phyloP scores from a whole-genome alignment of 495 filamentous ascomycete genomes.

The Copromyces sp. region DNA sequence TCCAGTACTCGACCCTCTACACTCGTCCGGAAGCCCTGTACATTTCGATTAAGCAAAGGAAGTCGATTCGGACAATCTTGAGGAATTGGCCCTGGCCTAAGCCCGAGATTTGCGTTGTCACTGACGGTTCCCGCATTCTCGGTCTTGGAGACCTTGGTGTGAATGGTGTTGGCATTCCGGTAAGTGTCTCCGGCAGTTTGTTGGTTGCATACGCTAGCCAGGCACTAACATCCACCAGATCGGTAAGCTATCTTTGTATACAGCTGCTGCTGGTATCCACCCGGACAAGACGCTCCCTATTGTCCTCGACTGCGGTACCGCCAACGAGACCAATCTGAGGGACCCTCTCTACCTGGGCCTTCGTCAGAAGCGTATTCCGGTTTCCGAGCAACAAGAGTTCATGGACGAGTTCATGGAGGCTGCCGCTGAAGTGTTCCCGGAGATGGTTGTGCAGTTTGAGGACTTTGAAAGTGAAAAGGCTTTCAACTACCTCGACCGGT shows the following conservation, averaged over 20 bases:
- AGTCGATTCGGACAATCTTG: conserved; percentile 72
- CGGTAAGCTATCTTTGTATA: conserved; percentile 89
- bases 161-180: conserved; percentile 96
- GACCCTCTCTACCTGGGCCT: conserved; percentile 94
- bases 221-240: conserved; percentile 32
- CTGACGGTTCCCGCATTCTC: conserved; percentile 92
- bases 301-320: conserved; percentile 83
- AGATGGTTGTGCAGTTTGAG: conserved; percentile 95
- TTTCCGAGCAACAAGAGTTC: conserved; percentile 81
- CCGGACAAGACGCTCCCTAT: conserved; percentile 86
- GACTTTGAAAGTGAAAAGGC: conserved; percentile 92
- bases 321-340: conserved; percentile 76
- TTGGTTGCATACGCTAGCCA: not conserved
- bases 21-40: conserved; percentile 91
- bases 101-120: conserved; percentile 93
- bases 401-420: conserved; percentile 97
- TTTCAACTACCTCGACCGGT: conserved; percentile 86
- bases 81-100: conserved; percentile 80
- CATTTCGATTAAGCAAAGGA: conserved; percentile 81
- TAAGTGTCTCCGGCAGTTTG: conserved; percentile 36
- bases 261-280: conserved; percentile 91
- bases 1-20: conserved; percentile 93
- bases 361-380: conserved; percentile 66
- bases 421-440: conserved; percentile 74
- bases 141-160: conserved; percentile 93